phyloP scores from a whole-genome alignment of 2,329 filamentous ascomycete species.

The Neofusicoccum kwambonambiense region DNA sequence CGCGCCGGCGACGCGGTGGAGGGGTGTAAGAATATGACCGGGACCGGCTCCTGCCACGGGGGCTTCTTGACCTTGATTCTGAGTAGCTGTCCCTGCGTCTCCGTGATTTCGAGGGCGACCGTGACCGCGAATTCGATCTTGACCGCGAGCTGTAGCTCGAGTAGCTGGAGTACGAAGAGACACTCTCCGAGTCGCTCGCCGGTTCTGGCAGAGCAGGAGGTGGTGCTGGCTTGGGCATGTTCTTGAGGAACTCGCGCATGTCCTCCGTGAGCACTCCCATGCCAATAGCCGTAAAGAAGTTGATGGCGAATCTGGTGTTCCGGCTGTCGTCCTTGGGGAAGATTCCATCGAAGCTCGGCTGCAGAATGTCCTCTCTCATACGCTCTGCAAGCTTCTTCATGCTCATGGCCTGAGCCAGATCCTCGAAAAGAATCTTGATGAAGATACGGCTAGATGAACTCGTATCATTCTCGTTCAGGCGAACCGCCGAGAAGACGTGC shows the following conservation, averaged over 20 bases:
- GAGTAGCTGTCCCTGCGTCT: slow-evolving; percentile 10
- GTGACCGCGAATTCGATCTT: slow-evolving; percentile 20
- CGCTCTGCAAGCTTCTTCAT: slow-evolving; percentile 75
- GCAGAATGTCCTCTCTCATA: slow-evolving; percentile 74
- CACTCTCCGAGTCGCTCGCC: slow-evolving; percentile 34
- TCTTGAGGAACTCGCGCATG: slow-evolving; percentile 88
- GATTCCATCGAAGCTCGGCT: slow-evolving; percentile 75
- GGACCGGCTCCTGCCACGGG: slow-evolving; percentile 11
- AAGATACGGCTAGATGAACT: slow-evolving; percentile 97
- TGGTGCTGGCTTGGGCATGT: slow-evolving; percentile 79
- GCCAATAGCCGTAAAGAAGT: slow-evolving; percentile 97
- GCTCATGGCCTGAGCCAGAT: slow-evolving; percentile 82
- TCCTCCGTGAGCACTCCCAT: slow-evolving; percentile 94
- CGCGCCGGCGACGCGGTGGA: slow-evolving; percentile 15
- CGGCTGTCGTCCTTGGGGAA: slow-evolving; percentile 88
- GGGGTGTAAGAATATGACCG: slow-evolving; percentile 17
- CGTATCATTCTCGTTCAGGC: slow-evolving; percentile 94
- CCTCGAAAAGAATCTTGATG: slow-evolving; percentile 95
- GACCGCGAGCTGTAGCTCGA: slow-evolving; percentile 23
- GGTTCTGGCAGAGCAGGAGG: slow-evolving; percentile 52
- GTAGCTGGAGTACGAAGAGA: slow-evolving; percentile 33
- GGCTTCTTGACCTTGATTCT: slow-evolving; percentile 7
- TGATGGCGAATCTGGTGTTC: slow-evolving; percentile 95
- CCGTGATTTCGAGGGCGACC: slow-evolving; percentile 8
- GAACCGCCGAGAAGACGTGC: slow-evolving; percentile 82